Percentiles rank a stretch among this genome's conserved stretches.
phyloP scores from a whole-genome alignment of 768 basidiomycete genomes.

The Amanita molliuscula region DNA sequence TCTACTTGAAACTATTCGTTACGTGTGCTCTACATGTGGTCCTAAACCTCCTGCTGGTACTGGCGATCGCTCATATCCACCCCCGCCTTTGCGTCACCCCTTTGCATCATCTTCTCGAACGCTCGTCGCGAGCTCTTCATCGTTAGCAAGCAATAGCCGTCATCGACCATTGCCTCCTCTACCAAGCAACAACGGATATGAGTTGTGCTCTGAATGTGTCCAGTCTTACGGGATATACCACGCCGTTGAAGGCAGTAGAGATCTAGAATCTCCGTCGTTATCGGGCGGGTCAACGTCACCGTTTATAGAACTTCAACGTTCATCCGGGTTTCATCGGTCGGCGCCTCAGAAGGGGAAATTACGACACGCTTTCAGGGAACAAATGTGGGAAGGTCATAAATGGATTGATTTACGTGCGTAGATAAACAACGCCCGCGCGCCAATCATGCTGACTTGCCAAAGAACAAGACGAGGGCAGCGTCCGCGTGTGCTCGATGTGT shows the following conservation, averaged over 20 bases:
- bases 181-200: constrained; percentile 44
- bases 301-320: constrained; percentile 34
- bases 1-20: constrained; percentile 72
- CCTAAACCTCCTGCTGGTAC: constrained; percentile 45
- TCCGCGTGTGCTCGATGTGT: constrained; percentile 78
- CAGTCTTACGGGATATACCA: constrained; percentile 72
- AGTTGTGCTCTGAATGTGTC: constrained; percentile 77
- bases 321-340: constrained; percentile 52
- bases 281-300: constrained; percentile 34
- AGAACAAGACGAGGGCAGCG: constrained; percentile 61
- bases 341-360: constrained; percentile 70
- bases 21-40: constrained; percentile 84
- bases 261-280: constrained; percentile 34
- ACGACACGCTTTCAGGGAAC: constrained; percentile 81
- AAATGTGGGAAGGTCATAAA: constrained; percentile 71
- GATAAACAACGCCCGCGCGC: not conserved
- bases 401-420: constrained; percentile 86
- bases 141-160: constrained; percentile 16
- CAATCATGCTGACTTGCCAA: not conserved
- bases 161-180: constrained; percentile 22
- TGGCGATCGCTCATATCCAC: constrained; percentile 24
- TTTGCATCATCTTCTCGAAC: constrained; percentile 28
- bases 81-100: constrained; percentile 15
- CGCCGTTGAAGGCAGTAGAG: constrained; percentile 49
- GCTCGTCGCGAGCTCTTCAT: constrained; percentile 21